Percentiles rank a stretch among this genome's conserved stretches.
Evolutionary conservation across 140 eudicot species (phyloP).

Genomic region (Bidens hawaiensis): DNA sequence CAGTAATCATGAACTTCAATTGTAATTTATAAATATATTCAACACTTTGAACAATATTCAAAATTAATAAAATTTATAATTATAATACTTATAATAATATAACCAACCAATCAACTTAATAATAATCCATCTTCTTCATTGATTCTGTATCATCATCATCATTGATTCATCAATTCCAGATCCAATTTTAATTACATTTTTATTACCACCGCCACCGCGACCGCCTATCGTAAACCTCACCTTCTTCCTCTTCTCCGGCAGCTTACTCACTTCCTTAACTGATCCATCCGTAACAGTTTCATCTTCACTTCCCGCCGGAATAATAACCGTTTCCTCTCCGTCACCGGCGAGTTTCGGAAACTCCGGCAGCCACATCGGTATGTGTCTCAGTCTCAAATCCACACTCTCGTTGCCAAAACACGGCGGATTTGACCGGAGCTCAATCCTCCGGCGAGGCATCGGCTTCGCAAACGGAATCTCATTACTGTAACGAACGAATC

Average conservation of each 20-base stretch:
- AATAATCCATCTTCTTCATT: slow-evolving; percentile 1
- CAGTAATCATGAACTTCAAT: background rate
- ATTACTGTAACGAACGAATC: slow-evolving; percentile 21
- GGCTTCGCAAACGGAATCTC: slow-evolving; percentile 63
- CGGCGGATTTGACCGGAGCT: background rate
- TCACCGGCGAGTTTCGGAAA: slow-evolving; percentile 27
- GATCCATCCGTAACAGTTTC: background rate
- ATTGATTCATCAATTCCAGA: no score
- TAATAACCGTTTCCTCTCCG: slow-evolving; percentile 15
- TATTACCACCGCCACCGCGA: slow-evolving; percentile 1
- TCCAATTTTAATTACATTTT: background rate
- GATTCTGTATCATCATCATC: no score
- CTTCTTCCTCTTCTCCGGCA: slow-evolving; percentile 38
- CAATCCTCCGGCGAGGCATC: slow-evolving; percentile 12
- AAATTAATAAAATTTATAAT: background rate
- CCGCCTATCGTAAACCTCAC: slow-evolving; percentile 39
- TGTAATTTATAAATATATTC: background rate
- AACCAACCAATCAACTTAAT: background rate
- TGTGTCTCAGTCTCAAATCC: slow-evolving; percentile 28
- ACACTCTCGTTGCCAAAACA: background rate
- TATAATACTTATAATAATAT: no score
- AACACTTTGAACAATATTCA: background rate
- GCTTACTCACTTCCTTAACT: background rate
- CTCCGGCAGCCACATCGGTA: slow-evolving; percentile 67
- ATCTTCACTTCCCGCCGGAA: background rate